Evolutionary conservation across 805 yeast genomes (phyloP), one percentile per base, ranked within the genome.

Genomic region (Metahyphopichia silvanorum): DNA sequence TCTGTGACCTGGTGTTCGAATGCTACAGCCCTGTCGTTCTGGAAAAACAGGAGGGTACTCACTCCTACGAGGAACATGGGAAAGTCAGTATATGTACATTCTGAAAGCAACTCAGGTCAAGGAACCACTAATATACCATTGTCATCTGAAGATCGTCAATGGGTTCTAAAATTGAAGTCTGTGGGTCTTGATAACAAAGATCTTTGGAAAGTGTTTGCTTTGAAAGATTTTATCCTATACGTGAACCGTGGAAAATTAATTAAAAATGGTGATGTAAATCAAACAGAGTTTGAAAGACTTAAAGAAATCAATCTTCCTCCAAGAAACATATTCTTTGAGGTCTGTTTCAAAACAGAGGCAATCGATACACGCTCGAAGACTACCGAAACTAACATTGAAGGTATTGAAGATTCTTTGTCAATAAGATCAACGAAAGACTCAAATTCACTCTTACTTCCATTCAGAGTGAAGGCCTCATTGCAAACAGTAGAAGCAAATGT

Each of bases 151-250:
- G 95, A 86, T 53, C 68, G 72, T 35, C 69, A 69, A 20, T 83
- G 95, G 88, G 63, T 87, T n/a, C 75, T 75, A 22, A 77, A 81
- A 40, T 62, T 91, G 26, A 71, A 76, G 29, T 68, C 81, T 2
- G 68, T 86, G n/a, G 98, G 97, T 0, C 58, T 91, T 32, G 67
- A 66, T 6, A 86, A 79, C 7, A 67, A 65, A 6, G 94, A 87
- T 27, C 46, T 86, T 16, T 91, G 97, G 97, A 91, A 89, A 53
- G 59, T 91, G 9, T 79, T 80, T 11, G 76, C 76, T 3, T 55
- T 87, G 35, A 68, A 89, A 35, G 80, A 80, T 18, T 84, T 86
- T 44, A 71, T 89, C 6, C 69, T 60, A 38, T 75, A 79, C 30
- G 76, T 78, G 4, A 74, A 84, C 1, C 63, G 19, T 13, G 25